phyloP scores from a whole-genome alignment of 2,329 filamentous ascomycete genomes.

The Fusarium pininemorale region DNA sequence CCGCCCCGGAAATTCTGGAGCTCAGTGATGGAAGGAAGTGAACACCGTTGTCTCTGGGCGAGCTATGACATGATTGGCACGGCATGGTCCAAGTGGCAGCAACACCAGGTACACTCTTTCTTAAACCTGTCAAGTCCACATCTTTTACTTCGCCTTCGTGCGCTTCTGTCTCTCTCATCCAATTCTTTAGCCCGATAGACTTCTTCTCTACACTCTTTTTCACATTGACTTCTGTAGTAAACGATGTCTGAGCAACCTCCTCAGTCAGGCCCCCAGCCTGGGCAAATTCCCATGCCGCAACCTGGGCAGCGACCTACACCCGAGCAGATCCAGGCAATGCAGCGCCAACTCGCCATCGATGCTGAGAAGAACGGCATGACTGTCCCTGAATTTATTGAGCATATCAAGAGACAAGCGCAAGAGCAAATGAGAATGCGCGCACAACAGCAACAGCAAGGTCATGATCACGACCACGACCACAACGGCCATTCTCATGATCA shows the following conservation, averaged over 20 bases:
- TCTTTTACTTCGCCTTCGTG: conserved; percentile 22
- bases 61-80: conserved; percentile 40
- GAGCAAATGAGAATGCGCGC: conserved; percentile 60
- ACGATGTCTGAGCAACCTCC: conserved; percentile 45
- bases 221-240: conserved; percentile 9
- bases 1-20: conserved; percentile 35
- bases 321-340: conserved; percentile 86
- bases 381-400: conserved; percentile 83
- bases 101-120: conserved; percentile 33
- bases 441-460: conserved; percentile 53
- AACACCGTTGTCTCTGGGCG: conserved; percentile 49
- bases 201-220: conserved; percentile 25
- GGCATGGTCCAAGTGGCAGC: conserved; percentile 36
- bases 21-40: conserved; percentile 42
- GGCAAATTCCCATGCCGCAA: conserved; percentile 47
- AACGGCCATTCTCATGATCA: conserved; percentile 32
- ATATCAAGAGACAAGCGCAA: conserved; percentile 66
- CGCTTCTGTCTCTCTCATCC: conserved; percentile 12
- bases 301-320: conserved; percentile 70
- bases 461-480: conserved; percentile 12
- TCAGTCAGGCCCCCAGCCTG: conserved; percentile 41
- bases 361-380: conserved; percentile 86
- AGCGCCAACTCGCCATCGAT: conserved; percentile 82
- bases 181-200: conserved; percentile 16
- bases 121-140: conserved; percentile 20